phyloP scores from a whole-genome alignment of 148 eudicot genomes.

The Chenopodium formosanum region DNA sequence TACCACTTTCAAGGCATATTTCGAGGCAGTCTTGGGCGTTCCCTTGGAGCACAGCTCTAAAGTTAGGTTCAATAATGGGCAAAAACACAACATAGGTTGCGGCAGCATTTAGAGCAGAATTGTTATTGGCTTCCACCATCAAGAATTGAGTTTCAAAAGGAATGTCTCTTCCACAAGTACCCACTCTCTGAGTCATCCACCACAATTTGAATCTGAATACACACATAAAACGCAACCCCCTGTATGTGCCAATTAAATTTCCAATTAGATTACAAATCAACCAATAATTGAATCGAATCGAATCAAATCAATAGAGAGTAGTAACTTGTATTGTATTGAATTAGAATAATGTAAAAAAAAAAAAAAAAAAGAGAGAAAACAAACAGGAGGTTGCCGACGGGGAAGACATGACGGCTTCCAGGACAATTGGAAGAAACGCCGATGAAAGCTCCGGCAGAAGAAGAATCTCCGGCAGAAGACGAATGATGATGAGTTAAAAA shows the following conservation, averaged over 20 bases:
- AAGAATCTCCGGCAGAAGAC: conserved; percentile 29
- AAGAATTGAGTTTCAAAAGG: conserved; percentile 85
- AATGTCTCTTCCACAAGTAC: conserved; percentile 57
- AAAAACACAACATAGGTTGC: conserved; percentile 57
- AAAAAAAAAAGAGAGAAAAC: not conserved
- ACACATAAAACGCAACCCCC: conserved; percentile 77
- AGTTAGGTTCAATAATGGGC: conserved; percentile 85
- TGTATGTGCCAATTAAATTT: conserved; percentile 7
- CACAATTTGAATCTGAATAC: conserved; percentile 84
- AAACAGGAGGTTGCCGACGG: conserved; percentile 70
- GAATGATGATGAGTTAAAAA: conserved; percentile 39
- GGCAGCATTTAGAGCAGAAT: not conserved
- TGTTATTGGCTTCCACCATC: conserved; percentile 42
- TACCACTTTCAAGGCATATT: conserved; percentile 90
- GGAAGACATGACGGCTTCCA: conserved; percentile 71
- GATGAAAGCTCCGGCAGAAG: conserved; percentile 52
- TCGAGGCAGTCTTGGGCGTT: conserved; percentile 67
- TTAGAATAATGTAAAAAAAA: too few relatives aligned
- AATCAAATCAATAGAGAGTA: too few relatives aligned
- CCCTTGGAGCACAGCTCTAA: conserved; percentile 86
- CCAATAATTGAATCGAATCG: too few relatives aligned
- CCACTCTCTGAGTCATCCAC: conserved; percentile 98
- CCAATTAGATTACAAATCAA: too few relatives aligned
- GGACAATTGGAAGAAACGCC: conserved; percentile 63
- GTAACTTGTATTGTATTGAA: too few relatives aligned